Base-by-base conservation (phyloP, 2,329 filamentous ascomycete genomes). In the Verticillium isaacii region DNA sequence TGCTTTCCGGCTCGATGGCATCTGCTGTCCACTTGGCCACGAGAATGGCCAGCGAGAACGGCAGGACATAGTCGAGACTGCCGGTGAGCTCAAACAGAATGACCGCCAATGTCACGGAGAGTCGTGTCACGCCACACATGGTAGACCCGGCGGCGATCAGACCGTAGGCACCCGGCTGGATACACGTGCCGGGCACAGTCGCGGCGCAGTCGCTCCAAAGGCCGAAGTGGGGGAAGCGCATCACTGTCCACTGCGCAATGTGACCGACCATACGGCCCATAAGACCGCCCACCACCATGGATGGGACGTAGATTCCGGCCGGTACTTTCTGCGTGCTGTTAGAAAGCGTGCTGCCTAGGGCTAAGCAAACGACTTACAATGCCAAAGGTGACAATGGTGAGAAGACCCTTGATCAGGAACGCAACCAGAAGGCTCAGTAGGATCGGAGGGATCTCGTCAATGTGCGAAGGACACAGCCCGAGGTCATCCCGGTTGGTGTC, bases 1-100 rank as follows among this genome's bases (percentile, higher is more conserved):
- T 97, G 74, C 92, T 97, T 60, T 92, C 83, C 17, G 94, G 95
- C 74, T 99, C 95, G 59, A 99, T 86, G 3, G 93, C 93, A 75
- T 98, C 95, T 0, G 95, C 93, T 0, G 93, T 97, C 95, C 95
- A 99, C 77, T 99, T 99, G n/a, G 94, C 89, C 32, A 96, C 93
- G 4, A 98, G 81, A 37, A 99, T 92, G 0, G 92, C 90, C 9
- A 99, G 79, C 0, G 93, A 97, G 74, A 98, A 98, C 0, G 95
- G 95, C 12, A 99, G 80, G 3, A 99, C 95, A 69, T 98, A 96
- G 73, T 98, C 92, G 57, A 98, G 81, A 72, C 92, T 97, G 61
- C 95, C 95, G 0, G 95, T 99, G 39, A 99, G 81, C 74, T 99
- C 95, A 68, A 99, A 98, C 1, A 98, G 80, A 64, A 99, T 98